Evolutionary conservation across 2,329 filamentous ascomycete genomes (phyloP), one percentile per base, ranked within the genome.

Genomic region (Xylaria sp.): DNA sequence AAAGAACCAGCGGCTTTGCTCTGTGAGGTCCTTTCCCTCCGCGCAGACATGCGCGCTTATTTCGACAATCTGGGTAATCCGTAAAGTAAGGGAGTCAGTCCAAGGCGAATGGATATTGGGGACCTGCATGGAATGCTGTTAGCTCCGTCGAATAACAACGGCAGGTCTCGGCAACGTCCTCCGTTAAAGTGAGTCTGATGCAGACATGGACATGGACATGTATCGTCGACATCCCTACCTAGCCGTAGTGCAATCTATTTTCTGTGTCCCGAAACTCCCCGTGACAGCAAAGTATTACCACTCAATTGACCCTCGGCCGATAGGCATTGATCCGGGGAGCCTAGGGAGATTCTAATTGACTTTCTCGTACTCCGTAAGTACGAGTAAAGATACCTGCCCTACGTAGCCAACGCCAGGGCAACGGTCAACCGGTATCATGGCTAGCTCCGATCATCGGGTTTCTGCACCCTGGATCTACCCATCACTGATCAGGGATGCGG

Each of bases 51-150:
- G 9, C 11, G 37, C 37, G 11, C 9, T 9, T 13, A 42, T 10
- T 8, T 42, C 37, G 37, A 42, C 37, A 42, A 42, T 13, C 11
- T 42, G 37, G 37, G 8, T 13, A 42, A 30, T 30, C 23, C 23
- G 23, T 30, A 30, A 30, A 30, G 23, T 18, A 56, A 35, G 54
- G 34, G 48, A 35, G 49, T 51, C 42, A 51, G 23, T 4, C 51
- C 50, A 56, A 53, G 48, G 46, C 54, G 57, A 56, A 58, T 58
- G 57, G 50, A 44, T n/a, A 42, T 51, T 16, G 10, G 34, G 54
- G 48, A 35, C 44, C 52, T 57, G 39, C 42, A 50, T 59, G 62
- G 62, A 62, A 62, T 42, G 23, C 23, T 37, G 44, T 57, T 58
- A 56, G 60, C 47, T 62, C 62, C 62, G 62, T 59, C 55, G 37